phyloP scores from a whole-genome alignment of 768 basidiomycete genomes.

The Saitozyma podzolica region DNA sequence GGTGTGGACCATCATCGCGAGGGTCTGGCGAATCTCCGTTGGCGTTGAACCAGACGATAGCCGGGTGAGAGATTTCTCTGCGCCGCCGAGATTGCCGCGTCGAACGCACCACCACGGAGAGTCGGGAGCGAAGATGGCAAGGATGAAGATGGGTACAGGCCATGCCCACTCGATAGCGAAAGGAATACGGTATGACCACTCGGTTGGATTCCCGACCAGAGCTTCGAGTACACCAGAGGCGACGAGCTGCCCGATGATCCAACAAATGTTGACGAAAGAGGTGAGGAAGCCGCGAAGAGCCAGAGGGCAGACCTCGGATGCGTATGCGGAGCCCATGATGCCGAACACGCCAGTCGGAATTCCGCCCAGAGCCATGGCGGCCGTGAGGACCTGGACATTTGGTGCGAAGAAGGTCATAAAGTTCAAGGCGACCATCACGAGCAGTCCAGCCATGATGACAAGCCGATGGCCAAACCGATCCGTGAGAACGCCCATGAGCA shows the following conservation, averaged over 20 bases:
- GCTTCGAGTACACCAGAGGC: conserved; percentile 24
- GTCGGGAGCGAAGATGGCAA: conserved; percentile 17
- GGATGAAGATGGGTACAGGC: conserved; percentile 17
- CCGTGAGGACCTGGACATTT: conserved; percentile 13
- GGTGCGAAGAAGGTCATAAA: conserved; percentile 25
- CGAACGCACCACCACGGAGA: conserved; percentile 51
- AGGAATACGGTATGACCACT: conserved; percentile 24
- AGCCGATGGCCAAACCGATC: conserved; percentile 22
- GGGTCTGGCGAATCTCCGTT: conserved; percentile 5
- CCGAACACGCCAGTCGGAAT: conserved; percentile 41
- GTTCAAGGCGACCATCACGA: conserved; percentile 11
- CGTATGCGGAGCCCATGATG: conserved; percentile 44
- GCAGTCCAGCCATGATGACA: conserved; percentile 10
- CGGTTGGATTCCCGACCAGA: conserved; percentile 13
- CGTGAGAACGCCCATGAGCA: conserved; percentile 12
- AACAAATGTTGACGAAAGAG: conserved; percentile 26
- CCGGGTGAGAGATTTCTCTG: conserved; percentile 4
- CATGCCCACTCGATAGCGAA: conserved; percentile 29
- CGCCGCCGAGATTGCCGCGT: conserved; percentile 29
- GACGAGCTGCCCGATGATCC: conserved; percentile 31
- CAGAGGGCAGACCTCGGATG: conserved; percentile 36
- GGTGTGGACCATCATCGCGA: conserved; percentile 10
- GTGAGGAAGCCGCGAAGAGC: conserved; percentile 26
- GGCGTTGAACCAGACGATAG: not conserved
- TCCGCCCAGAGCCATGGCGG: conserved; percentile 21